Conservation (phyloP, 805 yeast species). For the Ogataea methylovora region DNA sequence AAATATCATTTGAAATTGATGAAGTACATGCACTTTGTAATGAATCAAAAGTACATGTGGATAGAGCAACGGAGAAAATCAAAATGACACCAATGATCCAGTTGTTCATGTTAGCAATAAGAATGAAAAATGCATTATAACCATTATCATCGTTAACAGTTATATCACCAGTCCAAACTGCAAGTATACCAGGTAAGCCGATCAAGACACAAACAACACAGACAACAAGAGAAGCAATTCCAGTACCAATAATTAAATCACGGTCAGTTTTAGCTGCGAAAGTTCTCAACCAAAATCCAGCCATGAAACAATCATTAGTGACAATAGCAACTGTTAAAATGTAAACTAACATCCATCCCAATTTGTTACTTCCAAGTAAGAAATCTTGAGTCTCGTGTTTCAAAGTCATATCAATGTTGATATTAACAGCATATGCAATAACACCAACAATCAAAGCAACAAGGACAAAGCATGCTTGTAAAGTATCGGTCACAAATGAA, state of each 20-base stretch:
- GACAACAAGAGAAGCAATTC: constrained; percentile 63
- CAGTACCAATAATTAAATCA: constrained; percentile 69
- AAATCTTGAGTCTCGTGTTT: constrained; percentile 59
- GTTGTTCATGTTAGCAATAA: constrained; percentile 65
- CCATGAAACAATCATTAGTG: constrained; percentile 82
- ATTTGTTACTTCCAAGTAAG: constrained; percentile 53
- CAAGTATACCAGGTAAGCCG: constrained; percentile 80
- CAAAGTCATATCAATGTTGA: constrained; percentile 51
- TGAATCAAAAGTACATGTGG: constrained; percentile 87
- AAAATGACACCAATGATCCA: constrained; percentile 85
- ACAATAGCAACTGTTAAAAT: constrained; percentile 80
- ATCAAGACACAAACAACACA: constrained; percentile 59
- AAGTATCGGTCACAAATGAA: constrained; percentile 78
- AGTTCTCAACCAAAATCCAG: constrained; percentile 93
- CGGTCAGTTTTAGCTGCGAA: constrained; percentile 77
- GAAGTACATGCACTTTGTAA: constrained; percentile 85
- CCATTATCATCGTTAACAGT: constrained; percentile 48
- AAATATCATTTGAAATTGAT: constrained; percentile 81
- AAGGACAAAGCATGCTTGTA: constrained; percentile 73
- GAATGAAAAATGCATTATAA: constrained; percentile 61
- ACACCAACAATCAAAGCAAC: constrained; percentile 61
- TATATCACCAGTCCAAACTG: constrained; percentile 82
- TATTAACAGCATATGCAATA: constrained; percentile 70
- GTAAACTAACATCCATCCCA: constrained; percentile 88
- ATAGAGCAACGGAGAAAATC: constrained; percentile 63